These are phyloP conservation scores for Pleurotus giganteus DNA, from an alignment of 768 basidiomycete species.

Conservation along the genomic window DNA sequence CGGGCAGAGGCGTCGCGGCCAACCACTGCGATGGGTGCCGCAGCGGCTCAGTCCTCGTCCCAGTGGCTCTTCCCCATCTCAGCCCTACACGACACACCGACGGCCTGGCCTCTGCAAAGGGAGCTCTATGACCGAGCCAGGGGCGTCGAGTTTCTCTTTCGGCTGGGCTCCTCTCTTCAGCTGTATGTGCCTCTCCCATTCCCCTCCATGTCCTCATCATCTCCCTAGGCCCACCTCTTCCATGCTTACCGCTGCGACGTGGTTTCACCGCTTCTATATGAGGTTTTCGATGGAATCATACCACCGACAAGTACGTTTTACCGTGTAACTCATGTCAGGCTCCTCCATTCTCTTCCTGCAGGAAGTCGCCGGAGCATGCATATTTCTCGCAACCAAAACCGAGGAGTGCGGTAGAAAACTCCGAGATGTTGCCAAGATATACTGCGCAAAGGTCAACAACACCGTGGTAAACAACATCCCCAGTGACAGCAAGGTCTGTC, in stretches of 20 bases:
- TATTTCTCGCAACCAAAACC: conserved; percentile 89
- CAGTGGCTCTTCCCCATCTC: conserved; percentile 76
- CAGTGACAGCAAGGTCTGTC: conserved; percentile 62
- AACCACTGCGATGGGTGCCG: neutral
- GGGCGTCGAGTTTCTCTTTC: conserved; percentile 84
- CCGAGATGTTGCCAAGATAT: conserved; percentile 78
- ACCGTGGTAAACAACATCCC: conserved; percentile 54
- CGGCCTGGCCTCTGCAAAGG: conserved; percentile 54
- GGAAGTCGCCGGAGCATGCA: conserved; percentile 84
- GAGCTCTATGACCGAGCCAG: conserved; percentile 78
- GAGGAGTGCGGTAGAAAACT: conserved; percentile 88
- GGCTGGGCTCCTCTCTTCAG: conserved; percentile 71
- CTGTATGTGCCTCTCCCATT: conserved; percentile 52
- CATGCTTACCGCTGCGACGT: conserved; percentile 83
- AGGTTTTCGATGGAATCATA: conserved; percentile 80
- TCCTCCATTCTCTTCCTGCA: too few species aligned
- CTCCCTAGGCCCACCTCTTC: conserved; percentile 70
- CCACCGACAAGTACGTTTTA: conserved; percentile 63
- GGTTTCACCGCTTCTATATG: conserved; percentile 94
- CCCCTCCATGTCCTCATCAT: conserved; percentile 12
- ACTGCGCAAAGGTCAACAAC: conserved; percentile 63
- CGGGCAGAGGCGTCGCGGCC: too few species aligned
- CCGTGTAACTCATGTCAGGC: conserved; percentile 12
- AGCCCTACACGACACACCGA: conserved; percentile 59
- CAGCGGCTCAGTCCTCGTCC: conserved; percentile 19